Evolutionary conservation across 768 basidiomycete species (phyloP).

Genomic region (Coprinopsis marcescibilis): DNA sequence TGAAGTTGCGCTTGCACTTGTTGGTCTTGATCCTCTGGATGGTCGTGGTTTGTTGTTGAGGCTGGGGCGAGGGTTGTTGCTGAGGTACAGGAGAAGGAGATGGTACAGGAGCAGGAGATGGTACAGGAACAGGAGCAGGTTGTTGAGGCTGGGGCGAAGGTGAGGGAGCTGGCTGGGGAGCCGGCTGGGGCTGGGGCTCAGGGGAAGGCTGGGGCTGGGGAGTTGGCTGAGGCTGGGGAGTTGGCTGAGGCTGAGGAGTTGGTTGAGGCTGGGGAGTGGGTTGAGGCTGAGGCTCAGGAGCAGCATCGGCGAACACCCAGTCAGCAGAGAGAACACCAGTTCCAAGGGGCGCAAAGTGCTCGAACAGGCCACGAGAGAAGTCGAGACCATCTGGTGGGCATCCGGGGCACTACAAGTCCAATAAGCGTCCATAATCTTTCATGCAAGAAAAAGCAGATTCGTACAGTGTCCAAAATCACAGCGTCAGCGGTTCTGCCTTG

Average conservation of each 20-base stretch:
- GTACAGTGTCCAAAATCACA: slow-evolving; percentile 48
- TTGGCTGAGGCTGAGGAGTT: slow-evolving; percentile 10
- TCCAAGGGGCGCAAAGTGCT: slow-evolving; percentile 45
- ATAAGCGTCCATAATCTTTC: background rate
- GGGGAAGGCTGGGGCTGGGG: too few species aligned
- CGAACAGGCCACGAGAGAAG: slow-evolving; percentile 54
- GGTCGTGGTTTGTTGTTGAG: too few species aligned
- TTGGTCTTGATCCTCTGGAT: too few species aligned
- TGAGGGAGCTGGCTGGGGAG: too few species aligned
- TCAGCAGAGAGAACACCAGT: slow-evolving; percentile 57
- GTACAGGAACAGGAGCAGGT: too few species aligned
- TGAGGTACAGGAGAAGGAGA: too few species aligned
- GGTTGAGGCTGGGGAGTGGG: slow-evolving; percentile 9
- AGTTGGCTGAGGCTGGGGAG: too few species aligned
- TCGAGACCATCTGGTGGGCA: slow-evolving; percentile 63
- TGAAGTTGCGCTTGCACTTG: too few species aligned
- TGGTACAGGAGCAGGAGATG: too few species aligned
- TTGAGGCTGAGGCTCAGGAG: slow-evolving; percentile 13
- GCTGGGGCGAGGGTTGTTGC: too few species aligned
- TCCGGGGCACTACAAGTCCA: slow-evolving; percentile 18
- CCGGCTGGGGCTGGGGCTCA: too few species aligned
- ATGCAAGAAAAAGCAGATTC: slow-evolving; percentile 8
- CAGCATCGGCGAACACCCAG: slow-evolving; percentile 26
- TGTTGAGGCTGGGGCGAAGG: too few species aligned
- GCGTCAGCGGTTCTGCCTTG: slow-evolving; percentile 44